A percentile compares a stretch with the other conserved stretches of the same genome.
Conservation (phyloP, 2,329 filamentous ascomycete genomes). For the Metarhizium album region DNA sequence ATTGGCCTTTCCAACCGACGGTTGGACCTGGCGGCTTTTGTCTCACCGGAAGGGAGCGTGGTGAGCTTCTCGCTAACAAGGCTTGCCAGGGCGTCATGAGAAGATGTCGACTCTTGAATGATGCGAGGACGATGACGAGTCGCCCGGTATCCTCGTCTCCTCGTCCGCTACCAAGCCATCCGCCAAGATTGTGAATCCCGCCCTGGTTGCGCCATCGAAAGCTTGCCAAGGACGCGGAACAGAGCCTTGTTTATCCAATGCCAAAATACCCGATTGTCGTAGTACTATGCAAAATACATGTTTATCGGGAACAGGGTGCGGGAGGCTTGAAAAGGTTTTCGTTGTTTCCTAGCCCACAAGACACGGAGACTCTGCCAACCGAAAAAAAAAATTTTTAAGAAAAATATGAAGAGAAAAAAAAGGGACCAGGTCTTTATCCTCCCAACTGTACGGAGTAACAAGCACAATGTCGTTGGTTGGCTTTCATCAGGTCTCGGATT, state of each 20-base stretch:
- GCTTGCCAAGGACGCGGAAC: background rate
- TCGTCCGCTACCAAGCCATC: background rate
- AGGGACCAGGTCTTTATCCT: no score
- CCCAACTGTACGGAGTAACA: no score
- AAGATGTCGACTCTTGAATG: background rate
- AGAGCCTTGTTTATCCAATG: background rate
- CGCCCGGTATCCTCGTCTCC: background rate
- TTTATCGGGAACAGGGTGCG: no score
- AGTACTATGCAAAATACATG: no score
- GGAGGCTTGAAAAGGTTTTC: no score
- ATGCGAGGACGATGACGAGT: background rate
- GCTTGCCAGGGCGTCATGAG: background rate
- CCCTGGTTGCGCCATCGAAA: background rate
- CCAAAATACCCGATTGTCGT: no score
- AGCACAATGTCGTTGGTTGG: background rate
- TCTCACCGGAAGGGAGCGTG: background rate
- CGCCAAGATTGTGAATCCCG: background rate
- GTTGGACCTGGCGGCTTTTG: background rate
- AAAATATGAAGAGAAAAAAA: background rate
- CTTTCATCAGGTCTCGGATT: constrained; percentile 1
- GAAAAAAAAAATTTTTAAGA: no score
- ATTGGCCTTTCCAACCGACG: background rate
- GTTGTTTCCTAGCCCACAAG: no score
- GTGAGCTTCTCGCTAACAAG: background rate
- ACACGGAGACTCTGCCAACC: no score